These are phyloP conservation scores for Microsporum ferrugineum DNA, from an alignment of 2,329 filamentous ascomycete genomes.

Conservation along the genomic window DNA sequence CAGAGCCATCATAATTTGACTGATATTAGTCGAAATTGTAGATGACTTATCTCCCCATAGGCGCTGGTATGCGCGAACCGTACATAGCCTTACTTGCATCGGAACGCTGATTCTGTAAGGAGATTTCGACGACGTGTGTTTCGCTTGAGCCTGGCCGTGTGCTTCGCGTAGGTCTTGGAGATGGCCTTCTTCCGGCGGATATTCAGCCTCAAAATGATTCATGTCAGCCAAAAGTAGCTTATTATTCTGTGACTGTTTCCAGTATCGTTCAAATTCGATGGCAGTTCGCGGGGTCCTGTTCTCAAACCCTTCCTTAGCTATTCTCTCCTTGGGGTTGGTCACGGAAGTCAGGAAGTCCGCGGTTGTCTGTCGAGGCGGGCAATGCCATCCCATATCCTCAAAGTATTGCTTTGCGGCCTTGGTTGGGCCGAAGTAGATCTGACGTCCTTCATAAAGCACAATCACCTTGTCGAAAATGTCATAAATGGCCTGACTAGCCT, in stretches of 20 bases:
- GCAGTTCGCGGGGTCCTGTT: conserved; percentile 52
- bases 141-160: conserved; percentile 26
- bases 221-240: conserved; percentile 27
- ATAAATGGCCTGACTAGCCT: conserved; percentile 41
- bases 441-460: conserved; percentile 63
- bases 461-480: conserved; percentile 63
- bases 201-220: conserved; percentile 20
- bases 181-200: conserved; percentile 24
- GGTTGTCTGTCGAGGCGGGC: conserved; percentile 54
- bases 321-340: conserved; percentile 53
- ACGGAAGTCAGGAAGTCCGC: conserved; percentile 60
- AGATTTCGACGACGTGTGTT: conserved; percentile 28
- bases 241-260: conserved; percentile 31
- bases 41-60: conserved; percentile 64
- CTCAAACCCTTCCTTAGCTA: conserved; percentile 47
- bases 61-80: conserved; percentile 67
- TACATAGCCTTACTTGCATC: conserved; percentile 70
- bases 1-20: conserved; percentile 62
- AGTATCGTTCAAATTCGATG: conserved; percentile 52
- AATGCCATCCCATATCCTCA: conserved; percentile 56
- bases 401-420: conserved; percentile 53
- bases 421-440: conserved; percentile 64
- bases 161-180: conserved; percentile 24
- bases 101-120: conserved; percentile 68
- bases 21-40: conserved; percentile 53